Base-by-base conservation (phyloP, 2,329 filamentous ascomycete genomes). In the Metarhizium brunneum region DNA sequence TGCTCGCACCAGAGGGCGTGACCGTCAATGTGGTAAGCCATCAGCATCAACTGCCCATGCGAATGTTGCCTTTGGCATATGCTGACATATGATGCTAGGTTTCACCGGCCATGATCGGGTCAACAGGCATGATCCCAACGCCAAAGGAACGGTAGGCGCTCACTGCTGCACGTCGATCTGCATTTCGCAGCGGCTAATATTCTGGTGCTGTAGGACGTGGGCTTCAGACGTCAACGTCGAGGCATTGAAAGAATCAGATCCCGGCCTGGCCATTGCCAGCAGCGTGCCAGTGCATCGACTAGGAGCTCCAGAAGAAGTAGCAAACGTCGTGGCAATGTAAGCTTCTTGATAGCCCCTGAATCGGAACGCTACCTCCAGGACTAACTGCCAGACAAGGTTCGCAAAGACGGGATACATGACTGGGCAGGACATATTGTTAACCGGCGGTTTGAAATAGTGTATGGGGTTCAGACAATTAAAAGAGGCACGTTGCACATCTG, bases 91-190 rank as follows among this genome's bases (percentile, higher is more conserved):
- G 20, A 48, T 35, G 13, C 32, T 16, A 58, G 56, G 56, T 58
- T 7, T 50, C 54, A 2, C 56, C 56, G 20, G 56, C 56, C 14
- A 58, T 58, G 56, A 56, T 58, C 32, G 54, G 56, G 11, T 55
- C 54, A 16, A 58, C 56, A n/a, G 56, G 56, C 51, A 58, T 58
- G 56, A 58, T 58, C 38, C 51, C 56, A 36, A 14, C 30, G n/a
- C 56, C 56, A 18, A 49, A 52, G 13, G 47, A 47, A 54, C 47
- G 48, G 56, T 58, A 18, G 20, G 56, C 16, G 18, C 42, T 20
- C 42, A 10, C 42, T 42, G 40, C n/a, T 13, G 6, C n/a, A 11
- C 18, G 11, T 10, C 42, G n/a, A 16, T 13, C 38, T 5, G 18
- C 43, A 29, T 14, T 13, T 3, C 11, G 20, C 38, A 29, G 11